A percentile compares a stretch with the other conserved stretches of the same genome.
phyloP scores from a whole-genome alignment of 192 early-diverging fungal species.

The Gonapodya prolifera region DNA sequence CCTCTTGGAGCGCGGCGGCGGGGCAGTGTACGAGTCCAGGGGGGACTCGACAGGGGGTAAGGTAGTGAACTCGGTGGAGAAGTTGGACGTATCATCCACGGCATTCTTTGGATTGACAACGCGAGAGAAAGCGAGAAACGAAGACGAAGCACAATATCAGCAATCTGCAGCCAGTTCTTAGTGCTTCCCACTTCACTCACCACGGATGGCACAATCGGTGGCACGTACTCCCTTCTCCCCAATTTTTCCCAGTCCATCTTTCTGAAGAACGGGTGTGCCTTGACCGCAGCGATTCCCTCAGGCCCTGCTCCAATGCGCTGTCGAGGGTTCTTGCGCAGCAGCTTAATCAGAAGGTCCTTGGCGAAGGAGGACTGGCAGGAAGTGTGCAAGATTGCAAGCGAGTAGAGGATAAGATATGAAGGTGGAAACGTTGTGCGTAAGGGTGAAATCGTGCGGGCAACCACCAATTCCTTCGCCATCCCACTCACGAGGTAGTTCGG shows the following conservation, averaged over 20 bases:
- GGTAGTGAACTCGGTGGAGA: slow-evolving; percentile 61
- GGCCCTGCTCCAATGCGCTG: slow-evolving; percentile 39
- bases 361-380: slow-evolving; percentile 41
- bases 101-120: slow-evolving; percentile 18
- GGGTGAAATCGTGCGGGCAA: too few relatives aligned
- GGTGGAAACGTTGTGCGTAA: neutral
- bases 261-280: slow-evolving; percentile 59
- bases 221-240: slow-evolving; percentile 36
- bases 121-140: neutral
- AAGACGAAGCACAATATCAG: neutral
- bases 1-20: too few relatives aligned
- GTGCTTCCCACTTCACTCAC: slow-evolving; percentile 24
- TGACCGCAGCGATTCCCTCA: slow-evolving; percentile 31
- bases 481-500: slow-evolving; percentile 52
- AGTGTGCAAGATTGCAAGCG: neutral
- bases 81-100: slow-evolving; percentile 62
- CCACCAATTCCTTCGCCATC: neutral
- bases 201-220: slow-evolving; percentile 55
- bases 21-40: neutral
- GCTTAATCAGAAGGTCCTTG: slow-evolving; percentile 59
- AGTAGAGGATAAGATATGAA: neutral
- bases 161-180: too few relatives aligned
- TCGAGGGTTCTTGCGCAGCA: slow-evolving; percentile 44
- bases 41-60: slow-evolving; percentile 40
- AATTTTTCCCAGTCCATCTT: slow-evolving; percentile 56